Evolutionary conservation across 352 stramenopile genomes (phyloP).

Genomic region (Blastocystis sp.): DNA sequence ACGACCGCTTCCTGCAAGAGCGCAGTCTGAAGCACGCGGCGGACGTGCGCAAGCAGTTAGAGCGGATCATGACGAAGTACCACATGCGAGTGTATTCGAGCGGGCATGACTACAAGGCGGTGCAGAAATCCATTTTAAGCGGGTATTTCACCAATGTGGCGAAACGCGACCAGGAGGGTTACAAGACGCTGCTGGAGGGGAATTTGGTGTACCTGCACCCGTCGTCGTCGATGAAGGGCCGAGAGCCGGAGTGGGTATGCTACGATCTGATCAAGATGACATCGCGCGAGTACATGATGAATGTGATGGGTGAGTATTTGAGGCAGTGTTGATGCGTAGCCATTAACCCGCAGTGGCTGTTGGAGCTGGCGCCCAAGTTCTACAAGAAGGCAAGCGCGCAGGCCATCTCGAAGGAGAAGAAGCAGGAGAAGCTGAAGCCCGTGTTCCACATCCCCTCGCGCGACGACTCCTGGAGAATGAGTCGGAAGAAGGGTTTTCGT

Average conservation of each 20-base stretch:
- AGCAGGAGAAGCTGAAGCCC: conserved; percentile 98
- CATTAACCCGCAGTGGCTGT: conserved; percentile 98
- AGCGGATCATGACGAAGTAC: conserved; percentile 90
- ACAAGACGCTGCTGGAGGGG: conserved; percentile 94
- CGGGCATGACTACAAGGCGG: conserved; percentile 85
- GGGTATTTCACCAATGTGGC: conserved; percentile 98
- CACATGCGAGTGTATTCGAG: conserved; percentile 35
- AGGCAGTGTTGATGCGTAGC: conserved; percentile 72
- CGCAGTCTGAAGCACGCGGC: conserved; percentile 90
- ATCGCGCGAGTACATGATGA: conserved; percentile 98
- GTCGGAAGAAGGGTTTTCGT: conserved; percentile 44
- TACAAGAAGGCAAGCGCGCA: conserved; percentile 95
- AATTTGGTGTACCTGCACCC: conserved; percentile 86
- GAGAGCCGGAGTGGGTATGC: conserved; percentile 76
- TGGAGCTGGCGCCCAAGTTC: conserved; percentile 89
- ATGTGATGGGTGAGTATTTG: conserved; percentile 83
- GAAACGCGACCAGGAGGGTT: conserved; percentile 98
- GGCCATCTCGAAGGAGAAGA: conserved; percentile 94
- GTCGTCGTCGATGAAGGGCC: conserved; percentile 35
- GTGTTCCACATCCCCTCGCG: conserved; percentile 96
- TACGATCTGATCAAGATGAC: conserved; percentile 96
- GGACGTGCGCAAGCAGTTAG: conserved; percentile 96
- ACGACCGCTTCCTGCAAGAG: conserved; percentile 97
- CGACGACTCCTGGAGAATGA: conserved; percentile 85
- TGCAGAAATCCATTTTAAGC: conserved; percentile 92